Evolutionary conservation across 495 filamentous ascomycete genomes (phyloP).

Genomic region (Ascodesmis nigricans): DNA sequence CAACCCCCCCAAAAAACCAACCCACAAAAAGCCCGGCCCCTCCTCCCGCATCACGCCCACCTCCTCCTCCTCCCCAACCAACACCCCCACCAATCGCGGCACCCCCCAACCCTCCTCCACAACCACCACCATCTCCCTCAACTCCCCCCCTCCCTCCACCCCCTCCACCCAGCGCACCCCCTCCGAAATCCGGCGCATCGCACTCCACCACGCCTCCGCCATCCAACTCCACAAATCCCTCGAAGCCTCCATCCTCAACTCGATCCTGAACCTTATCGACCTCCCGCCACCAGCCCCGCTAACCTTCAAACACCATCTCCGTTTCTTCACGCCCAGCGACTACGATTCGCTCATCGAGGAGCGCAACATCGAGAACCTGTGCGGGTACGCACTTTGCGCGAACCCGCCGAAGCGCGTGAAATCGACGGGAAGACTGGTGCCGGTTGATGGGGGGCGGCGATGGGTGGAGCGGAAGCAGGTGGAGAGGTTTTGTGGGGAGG

Average conservation of each 20-base stretch:
- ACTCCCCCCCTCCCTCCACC: conserved; percentile 22
- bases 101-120: conserved; percentile 20
- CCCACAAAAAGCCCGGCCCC: too few relatives aligned
- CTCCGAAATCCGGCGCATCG: conserved; percentile 34
- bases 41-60: too few relatives aligned
- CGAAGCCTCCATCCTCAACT: conserved; percentile 45
- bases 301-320: conserved; percentile 35
- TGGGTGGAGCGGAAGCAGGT: conserved; percentile 42
- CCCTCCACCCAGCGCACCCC: conserved; percentile 26
- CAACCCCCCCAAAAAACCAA: conserved; percentile 35
- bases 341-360: conserved; percentile 73
- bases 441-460: conserved; percentile 28
- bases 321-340: conserved; percentile 59
- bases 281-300: conserved; percentile 29
- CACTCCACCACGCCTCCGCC: conserved; percentile 55
- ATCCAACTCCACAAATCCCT: conserved; percentile 57
- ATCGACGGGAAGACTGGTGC: conserved; percentile 29
- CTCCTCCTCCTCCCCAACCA: conserved; percentile 20
- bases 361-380: conserved; percentile 53
- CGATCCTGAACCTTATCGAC: conserved; percentile 44
- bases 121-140: conserved; percentile 17
- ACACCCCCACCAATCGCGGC: conserved; percentile 10
- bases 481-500: conserved; percentile 72
- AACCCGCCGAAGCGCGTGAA: conserved; percentile 26
- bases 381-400: conserved; percentile 66